A percentile compares a stretch with the other conserved stretches of the same genome.
phyloP scores from a whole-genome alignment of 139 green algal genomes.

The Zygnema cylindricum region DNA sequence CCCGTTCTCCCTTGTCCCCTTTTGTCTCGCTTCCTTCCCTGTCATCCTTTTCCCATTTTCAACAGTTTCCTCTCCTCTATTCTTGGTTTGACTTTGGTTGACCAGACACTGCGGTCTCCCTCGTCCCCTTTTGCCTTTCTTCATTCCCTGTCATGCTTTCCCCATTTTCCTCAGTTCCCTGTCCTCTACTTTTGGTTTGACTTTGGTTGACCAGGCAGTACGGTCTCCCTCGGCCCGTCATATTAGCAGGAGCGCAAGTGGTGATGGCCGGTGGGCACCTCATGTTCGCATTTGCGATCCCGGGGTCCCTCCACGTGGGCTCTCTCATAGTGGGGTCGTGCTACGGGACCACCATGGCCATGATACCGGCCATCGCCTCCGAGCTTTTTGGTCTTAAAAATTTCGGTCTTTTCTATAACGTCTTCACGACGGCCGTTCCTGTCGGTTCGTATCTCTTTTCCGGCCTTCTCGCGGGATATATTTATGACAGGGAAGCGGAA shows the following conservation, averaged over 20 bases:
- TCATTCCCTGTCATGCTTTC: no score
- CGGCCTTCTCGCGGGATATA: conserved; percentile 29
- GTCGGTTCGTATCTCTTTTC: conserved; percentile 56
- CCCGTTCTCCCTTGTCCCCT: no score
- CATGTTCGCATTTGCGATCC: conserved; percentile 31
- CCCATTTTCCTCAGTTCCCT: no score
- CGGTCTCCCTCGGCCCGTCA: conserved; percentile 16
- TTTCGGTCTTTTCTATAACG: conserved; percentile 67
- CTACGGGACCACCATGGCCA: conserved; percentile 81
- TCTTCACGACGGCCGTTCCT: conserved; percentile 36
- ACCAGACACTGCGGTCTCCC: conserved; percentile 45
- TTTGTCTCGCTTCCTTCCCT: no score
- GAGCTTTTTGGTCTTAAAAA: conserved; percentile 75
- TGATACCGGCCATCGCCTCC: conserved; percentile 76
- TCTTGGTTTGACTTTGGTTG: no score
- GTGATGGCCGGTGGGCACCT: conserved; percentile 56
- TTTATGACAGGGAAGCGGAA: conserved; percentile 52
- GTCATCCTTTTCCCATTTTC: no score
- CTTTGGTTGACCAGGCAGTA: conserved; percentile 36
- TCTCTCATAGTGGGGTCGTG: conserved; percentile 70
- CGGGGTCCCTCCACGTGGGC: conserved; percentile 63
- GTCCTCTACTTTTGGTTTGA: no score
- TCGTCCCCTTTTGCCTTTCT: no score
- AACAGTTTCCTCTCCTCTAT: no score
- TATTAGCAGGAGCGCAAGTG: conserved; percentile 10